Base-by-base conservation (phyloP, 2,329 filamentous ascomycete genomes). In the Exophiala lecanii-corni region DNA sequence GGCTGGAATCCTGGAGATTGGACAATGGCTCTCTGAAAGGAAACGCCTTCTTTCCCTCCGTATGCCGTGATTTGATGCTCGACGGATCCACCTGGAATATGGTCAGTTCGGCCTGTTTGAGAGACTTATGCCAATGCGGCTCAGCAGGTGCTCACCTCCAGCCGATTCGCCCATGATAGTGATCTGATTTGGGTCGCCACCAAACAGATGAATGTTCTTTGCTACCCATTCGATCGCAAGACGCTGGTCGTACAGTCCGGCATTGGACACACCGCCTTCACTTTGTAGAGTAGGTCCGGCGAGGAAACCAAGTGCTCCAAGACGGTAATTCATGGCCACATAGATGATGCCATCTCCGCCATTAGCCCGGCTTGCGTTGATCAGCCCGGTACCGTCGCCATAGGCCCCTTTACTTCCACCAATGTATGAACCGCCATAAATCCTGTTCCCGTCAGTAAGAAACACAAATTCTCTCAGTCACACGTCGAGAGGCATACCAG, bases 161-260 rank as follows among this genome's bases (percentile, higher is more conserved):
- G 75, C 74, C 18, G 68, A 73, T 54, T 74, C 63, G 4, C 73
- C 74, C 13, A 75, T 64, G 10, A 76, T 63, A 1, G 74, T 77
- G 26, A 78, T 68, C 10, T 65, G 62, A 2, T 63, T 57, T 2
- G 67, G 60, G 55, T 79, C 70, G 9, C 76, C 76, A 7, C 77
- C 76, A 50, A 80, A 81, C 9, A 68, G 58, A 51, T 71, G 61
- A 41, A 79, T 77, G 47, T 77, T 62, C 30, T 70, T 56, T 41
- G 74, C 68, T 2, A 80, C 67, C 78, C 78, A 82, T 51, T 78
- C 63, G 5, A 82, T 60, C 17, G 74, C 75, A n/a, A 77, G 62
- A 9, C 73, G 65, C 55, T 80, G 76, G 45, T 79, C 75, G 39
- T 70, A 62, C 0, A 78, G 59, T 2, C 67, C 75, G 6, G 66